Evolutionary conservation across 495 filamentous ascomycete species (phyloP).

Genomic region (Platismatia glauca): DNA sequence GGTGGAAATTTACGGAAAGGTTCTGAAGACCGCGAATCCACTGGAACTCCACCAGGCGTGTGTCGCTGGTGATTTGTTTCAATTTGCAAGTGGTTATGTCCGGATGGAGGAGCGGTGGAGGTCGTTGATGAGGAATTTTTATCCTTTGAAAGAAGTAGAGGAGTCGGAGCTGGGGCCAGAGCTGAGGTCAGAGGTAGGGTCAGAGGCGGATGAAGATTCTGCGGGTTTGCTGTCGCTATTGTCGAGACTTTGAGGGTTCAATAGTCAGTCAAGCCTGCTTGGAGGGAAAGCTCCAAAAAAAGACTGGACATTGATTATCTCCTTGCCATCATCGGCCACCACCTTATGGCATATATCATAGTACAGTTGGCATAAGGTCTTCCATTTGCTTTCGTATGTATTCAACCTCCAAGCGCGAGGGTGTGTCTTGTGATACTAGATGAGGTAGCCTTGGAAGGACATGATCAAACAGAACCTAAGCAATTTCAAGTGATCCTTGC

Average conservation of each 20-base stretch:
- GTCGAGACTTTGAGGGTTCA: no score
- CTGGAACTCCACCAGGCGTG: conserved; percentile 27
- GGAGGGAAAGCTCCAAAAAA: no score
- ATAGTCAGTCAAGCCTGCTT: no score
- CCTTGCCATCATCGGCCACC: no score
- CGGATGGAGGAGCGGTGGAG: conserved; percentile 27
- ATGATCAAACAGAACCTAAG: not conserved
- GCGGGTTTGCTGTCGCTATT: conserved; percentile 5
- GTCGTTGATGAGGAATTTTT: conserved; percentile 28
- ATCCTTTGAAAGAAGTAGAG: conserved; percentile 25
- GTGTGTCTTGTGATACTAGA: no score
- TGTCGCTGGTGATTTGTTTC: conserved; percentile 25
- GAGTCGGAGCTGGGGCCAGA: conserved; percentile 22
- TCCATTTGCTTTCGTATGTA: no score
- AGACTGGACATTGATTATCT: no score
- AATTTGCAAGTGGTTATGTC: conserved; percentile 24
- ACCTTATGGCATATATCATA: no score
- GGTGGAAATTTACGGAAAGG: conserved; percentile 28
- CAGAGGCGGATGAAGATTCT: conserved; percentile 23
- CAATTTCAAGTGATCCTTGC: no score
- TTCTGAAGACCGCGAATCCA: conserved; percentile 26
- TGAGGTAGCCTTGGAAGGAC: no score
- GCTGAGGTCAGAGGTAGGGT: conserved; percentile 18
- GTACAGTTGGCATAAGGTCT: no score
- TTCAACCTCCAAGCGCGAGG: no score